A percentile compares a stretch with the other conserved stretches of the same genome.
Conservation (phyloP, 108 stramenopile genomes). For the Cyclotella baltica region DNA sequence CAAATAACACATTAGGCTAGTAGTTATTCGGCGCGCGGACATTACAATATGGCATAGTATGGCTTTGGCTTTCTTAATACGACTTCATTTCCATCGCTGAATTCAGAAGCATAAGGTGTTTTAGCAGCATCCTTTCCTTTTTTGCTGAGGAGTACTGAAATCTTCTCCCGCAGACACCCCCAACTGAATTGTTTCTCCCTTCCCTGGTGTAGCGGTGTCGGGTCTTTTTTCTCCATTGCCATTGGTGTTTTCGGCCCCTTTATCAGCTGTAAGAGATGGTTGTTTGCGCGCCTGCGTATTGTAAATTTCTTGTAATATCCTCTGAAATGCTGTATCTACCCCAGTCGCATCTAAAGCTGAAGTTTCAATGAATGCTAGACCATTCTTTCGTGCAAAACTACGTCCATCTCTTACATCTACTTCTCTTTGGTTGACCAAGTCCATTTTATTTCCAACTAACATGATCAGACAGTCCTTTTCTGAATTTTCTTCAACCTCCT, state of each 20-base stretch:
- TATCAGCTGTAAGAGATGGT: not conserved
- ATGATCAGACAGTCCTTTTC: constrained; percentile 66
- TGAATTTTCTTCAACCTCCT: constrained; percentile 70
- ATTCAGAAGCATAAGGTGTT: not conserved
- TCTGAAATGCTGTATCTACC: constrained; percentile 97
- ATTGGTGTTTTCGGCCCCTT: not conserved
- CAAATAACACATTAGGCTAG: too few relatives aligned
- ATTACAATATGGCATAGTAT: too few relatives aligned
- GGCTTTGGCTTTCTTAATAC: not conserved
- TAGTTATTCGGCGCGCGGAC: too few relatives aligned
- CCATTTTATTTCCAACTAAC: constrained; percentile 65
- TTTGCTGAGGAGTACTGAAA: not conserved
- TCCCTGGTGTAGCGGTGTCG: not conserved
- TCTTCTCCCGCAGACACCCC: not conserved
- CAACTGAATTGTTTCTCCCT: not conserved
- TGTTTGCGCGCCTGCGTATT: not conserved
- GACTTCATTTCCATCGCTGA: not conserved
- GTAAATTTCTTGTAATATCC: constrained; percentile 64
- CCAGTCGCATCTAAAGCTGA: constrained; percentile 94
- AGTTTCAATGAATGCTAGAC: constrained; percentile 93
- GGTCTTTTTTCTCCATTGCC: not conserved
- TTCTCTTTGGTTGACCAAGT: constrained; percentile 57
- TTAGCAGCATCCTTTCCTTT: not conserved
- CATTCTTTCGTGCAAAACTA: constrained; percentile 62
- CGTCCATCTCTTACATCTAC: constrained; percentile 58